phyloP scores from a whole-genome alignment of 257 asterid genomes.

The Mitragyna speciosa region DNA sequence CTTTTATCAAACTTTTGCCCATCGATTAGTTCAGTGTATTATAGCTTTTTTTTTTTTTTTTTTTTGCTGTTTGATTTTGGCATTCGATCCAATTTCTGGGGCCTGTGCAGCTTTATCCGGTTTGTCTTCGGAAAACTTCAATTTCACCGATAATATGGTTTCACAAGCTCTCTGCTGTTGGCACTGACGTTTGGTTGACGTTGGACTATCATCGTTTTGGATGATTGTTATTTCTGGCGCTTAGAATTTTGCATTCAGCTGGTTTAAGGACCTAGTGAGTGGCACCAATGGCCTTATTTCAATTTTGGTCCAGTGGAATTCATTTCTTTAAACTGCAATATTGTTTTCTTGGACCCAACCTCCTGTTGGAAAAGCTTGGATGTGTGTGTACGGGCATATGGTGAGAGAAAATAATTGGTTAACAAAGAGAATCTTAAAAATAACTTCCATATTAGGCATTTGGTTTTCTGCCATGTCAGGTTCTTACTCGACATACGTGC shows the following conservation, averaged over 20 bases:
- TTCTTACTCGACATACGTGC: neutral
- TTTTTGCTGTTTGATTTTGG: neutral
- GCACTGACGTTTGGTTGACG: conserved; percentile 24
- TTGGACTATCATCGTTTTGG: conserved; percentile 84
- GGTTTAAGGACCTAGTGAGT: conserved; percentile 79
- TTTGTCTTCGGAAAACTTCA: too few species aligned
- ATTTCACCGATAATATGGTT: too few species aligned
- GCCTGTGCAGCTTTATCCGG: too few species aligned
- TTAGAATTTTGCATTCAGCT: conserved; percentile 67
- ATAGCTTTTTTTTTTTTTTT: neutral
- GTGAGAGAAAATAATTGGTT: neutral
- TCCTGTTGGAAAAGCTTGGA: neutral
- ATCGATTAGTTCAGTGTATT: too few species aligned
- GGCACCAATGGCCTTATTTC: conserved; percentile 89
- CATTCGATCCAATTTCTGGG: too few species aligned
- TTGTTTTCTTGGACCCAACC: neutral
- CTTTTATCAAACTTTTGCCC: neutral
- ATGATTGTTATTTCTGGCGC: conserved; percentile 88
- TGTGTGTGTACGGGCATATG: neutral
- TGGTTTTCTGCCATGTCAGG: neutral
- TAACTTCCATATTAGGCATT: neutral
- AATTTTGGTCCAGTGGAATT: conserved; percentile 52
- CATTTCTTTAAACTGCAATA: conserved; percentile 1
- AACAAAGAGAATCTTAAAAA: neutral
- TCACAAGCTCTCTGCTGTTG: conserved; percentile 43